phyloP scores from a whole-genome alignment of 2,329 filamentous ascomycete genomes.

The Rutstroemia sp. region DNA sequence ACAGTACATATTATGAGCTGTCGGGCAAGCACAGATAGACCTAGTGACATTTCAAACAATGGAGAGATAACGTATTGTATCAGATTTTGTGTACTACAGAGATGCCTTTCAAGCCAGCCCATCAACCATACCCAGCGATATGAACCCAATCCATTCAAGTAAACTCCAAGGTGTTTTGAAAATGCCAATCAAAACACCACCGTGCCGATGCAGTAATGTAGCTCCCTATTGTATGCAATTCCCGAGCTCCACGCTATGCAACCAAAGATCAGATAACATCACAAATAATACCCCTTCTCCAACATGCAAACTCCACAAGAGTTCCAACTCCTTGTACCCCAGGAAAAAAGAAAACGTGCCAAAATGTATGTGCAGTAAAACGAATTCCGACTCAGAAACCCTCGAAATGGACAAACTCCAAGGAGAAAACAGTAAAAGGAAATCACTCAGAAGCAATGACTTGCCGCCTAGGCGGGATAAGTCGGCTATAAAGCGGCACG shows the following conservation, averaged over 20 bases:
- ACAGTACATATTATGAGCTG: neutral
- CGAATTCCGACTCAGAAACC: too few relatives aligned
- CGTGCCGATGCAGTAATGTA: constrained; percentile 3
- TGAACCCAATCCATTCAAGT: too few relatives aligned
- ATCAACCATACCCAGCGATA: too few relatives aligned
- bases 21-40: neutral
- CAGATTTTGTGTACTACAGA: too few relatives aligned
- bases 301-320: neutral
- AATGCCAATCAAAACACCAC: neutral
- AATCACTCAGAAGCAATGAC: constrained; percentile 17
- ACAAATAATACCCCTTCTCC: neutral
- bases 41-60: neutral
- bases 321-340: too few relatives aligned
- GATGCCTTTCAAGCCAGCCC: too few relatives aligned
- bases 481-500: constrained; percentile 9
- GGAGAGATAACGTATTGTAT: too few relatives aligned
- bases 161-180: too few relatives aligned
- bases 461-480: constrained; percentile 14
- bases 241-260: constrained; percentile 11
- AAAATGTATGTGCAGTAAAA: too few relatives aligned
- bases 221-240: neutral
- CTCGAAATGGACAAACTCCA: neutral
- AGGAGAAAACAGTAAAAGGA: neutral
- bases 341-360: too few relatives aligned
- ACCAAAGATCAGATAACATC: neutral